Evolutionary conservation across 2,329 filamentous ascomycete genomes (phyloP).

Genomic region (Fusarium secorum): DNA sequence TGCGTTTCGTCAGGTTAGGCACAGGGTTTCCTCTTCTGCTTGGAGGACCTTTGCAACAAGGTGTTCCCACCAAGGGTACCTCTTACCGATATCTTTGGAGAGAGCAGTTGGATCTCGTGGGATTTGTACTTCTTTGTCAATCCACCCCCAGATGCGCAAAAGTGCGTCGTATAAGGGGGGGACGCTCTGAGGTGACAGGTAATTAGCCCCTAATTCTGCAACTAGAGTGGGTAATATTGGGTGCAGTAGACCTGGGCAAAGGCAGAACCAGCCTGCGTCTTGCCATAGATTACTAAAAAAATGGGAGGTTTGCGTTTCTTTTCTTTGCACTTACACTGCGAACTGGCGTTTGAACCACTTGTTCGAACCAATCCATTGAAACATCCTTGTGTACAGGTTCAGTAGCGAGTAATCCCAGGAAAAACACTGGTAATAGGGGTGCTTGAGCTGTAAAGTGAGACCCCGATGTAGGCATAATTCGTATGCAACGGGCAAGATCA

Average conservation of each 20-base stretch:
- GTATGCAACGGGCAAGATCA: constrained; percentile 49
- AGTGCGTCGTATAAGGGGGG: constrained; percentile 49
- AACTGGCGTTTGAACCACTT: constrained; percentile 48
- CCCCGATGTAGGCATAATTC: constrained; percentile 53
- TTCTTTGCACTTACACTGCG: constrained; percentile 49
- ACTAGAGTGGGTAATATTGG: constrained; percentile 19
- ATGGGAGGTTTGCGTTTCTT: constrained; percentile 16
- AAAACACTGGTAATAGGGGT: constrained; percentile 52
- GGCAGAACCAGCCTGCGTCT: constrained; percentile 37
- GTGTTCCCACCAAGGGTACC: constrained; percentile 52
- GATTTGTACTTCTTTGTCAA: constrained; percentile 41
- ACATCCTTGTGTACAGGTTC: constrained; percentile 39
- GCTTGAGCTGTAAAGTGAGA: constrained; percentile 53
- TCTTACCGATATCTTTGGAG: constrained; percentile 39
- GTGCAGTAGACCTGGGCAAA: constrained; percentile 20
- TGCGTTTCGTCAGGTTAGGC: constrained; percentile 46
- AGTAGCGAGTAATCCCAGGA: constrained; percentile 50
- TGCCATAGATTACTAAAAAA: constrained; percentile 13
- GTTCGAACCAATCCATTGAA: constrained; percentile 48
- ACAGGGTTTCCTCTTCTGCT: constrained; percentile 48
- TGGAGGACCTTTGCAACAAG: constrained; percentile 46
- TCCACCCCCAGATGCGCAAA: constrained; percentile 48
- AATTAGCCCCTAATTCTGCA: constrained; percentile 33
- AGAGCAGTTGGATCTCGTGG: constrained; percentile 19
- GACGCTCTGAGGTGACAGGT: constrained; percentile 46